These are phyloP conservation scores for Heterobasidion annosum DNA, from an alignment of 1,284 basidiomycete species.

Conservation along the genomic window DNA sequence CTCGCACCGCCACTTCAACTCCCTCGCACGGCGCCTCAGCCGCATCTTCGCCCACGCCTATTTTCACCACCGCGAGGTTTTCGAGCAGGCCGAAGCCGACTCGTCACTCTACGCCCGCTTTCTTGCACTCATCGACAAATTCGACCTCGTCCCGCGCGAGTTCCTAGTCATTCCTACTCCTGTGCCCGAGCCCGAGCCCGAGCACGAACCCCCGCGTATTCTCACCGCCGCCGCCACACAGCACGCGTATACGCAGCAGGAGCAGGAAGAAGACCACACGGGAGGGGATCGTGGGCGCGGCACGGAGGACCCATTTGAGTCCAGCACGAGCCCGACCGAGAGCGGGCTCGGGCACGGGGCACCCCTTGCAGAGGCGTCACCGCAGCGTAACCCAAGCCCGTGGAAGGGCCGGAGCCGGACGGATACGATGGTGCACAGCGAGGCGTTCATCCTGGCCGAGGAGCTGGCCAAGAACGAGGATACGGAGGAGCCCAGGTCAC, in stretches of 20 bases:
- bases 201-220: constrained; percentile 35
- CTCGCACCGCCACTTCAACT: constrained; percentile 82
- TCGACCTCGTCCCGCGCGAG: constrained; percentile 74
- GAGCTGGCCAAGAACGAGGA: constrained; percentile 27
- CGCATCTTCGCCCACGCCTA: constrained; percentile 96
- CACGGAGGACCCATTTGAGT: constrained; percentile 6
- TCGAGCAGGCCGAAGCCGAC: constrained; percentile 85
- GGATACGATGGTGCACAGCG: constrained; percentile 71
- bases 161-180: constrained; percentile 71
- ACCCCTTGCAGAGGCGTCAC: constrained; percentile 6
- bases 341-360: constrained; percentile 13
- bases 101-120: constrained; percentile 90
- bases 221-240: constrained; percentile 33
- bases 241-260: not conserved
- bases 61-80: constrained; percentile 88
- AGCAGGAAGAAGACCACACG: constrained; percentile 10
- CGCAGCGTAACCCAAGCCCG: constrained; percentile 33
- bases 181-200: constrained; percentile 13
- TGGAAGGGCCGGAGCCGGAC: constrained; percentile 55
- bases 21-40: constrained; percentile 81
- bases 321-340: not conserved
- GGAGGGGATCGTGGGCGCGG: constrained; percentile 10
- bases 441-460: constrained; percentile 33
- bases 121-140: constrained; percentile 72
- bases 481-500: constrained; percentile 3